Percentiles rank a stretch among this genome's conserved stretches.
These are phyloP conservation scores for Coemansia sp. DNA, from an alignment of 192 early-diverging fungal species.

Conservation along the genomic window DNA sequence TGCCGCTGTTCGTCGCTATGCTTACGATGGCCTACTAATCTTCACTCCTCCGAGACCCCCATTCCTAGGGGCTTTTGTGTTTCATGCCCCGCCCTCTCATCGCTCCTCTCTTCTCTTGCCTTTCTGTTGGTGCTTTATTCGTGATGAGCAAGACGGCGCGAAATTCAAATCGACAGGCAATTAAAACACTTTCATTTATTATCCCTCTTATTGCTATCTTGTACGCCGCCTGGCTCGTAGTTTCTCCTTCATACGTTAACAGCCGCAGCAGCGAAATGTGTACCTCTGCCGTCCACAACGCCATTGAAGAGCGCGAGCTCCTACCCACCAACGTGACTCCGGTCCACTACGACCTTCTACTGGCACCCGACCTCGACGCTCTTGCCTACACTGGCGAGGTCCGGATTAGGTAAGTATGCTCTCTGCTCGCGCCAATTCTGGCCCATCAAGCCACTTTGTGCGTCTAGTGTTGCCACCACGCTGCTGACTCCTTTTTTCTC, in stretches of 20 bases:
- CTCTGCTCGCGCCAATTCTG: neutral
- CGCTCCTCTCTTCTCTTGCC: neutral
- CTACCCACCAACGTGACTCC: conserved; percentile 85
- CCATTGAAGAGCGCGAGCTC: conserved; percentile 63
- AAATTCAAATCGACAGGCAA: neutral
- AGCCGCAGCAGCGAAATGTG: conserved; percentile 22
- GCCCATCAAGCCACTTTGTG: neutral
- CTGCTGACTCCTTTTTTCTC: neutral
- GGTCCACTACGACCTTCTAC: conserved; percentile 73
- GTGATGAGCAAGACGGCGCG: neutral
- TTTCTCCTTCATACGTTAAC: neutral
- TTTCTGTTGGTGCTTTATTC: neutral
- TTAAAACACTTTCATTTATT: neutral
- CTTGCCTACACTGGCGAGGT: conserved; percentile 82
- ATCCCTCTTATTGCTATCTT: conserved; percentile 16
- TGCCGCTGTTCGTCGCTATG: too few relatives aligned
- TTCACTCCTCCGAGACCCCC: too few relatives aligned
- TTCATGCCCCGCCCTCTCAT: neutral
- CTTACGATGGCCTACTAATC: too few relatives aligned
- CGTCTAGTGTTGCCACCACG: neutral
- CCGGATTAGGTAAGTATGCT: conserved; percentile 55
- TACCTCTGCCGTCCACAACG: conserved; percentile 18
- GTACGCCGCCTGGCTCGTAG: conserved; percentile 24
- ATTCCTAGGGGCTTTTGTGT: too few relatives aligned
- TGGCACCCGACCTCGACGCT: conserved; percentile 77